Evolutionary conservation across 2,329 filamentous ascomycete genomes (phyloP), one percentile per base, ranked within the genome.

Genomic region (Pseudohalonectria lignicola): DNA sequence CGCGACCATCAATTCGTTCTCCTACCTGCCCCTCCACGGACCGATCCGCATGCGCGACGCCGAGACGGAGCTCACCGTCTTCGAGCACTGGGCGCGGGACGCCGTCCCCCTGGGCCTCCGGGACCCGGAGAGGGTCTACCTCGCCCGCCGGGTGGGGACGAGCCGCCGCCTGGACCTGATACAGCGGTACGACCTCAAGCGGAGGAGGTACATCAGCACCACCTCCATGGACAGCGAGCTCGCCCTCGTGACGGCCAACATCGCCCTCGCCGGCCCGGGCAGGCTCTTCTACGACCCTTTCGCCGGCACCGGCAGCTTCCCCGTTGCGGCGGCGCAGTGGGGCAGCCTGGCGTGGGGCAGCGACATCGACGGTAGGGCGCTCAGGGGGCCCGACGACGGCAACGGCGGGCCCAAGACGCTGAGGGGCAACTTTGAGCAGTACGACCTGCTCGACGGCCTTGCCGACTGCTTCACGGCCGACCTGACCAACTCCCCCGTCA

Each of bases 221-320:
- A 98, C 92, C 0, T 92, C 85, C 33, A 96, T 98, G 92, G 92
- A 98, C 55, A 84, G 90, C 0, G 92, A 96, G 57, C 69, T 98
- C 31, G 85, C 87, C 11, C 71, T 98, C 1, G 66, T 98, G 17
- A 95, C 88, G 1, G 92, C 90, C 2, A 98, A 96, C 53, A 78
- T 98, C 48, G 85, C 86, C 0, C 74, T 85, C 12, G 87, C 87
- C 0, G 79, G 66, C 0, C 83, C 87, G 0, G 90, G 86, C 0
- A 93, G 85, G 53, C 55, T 96, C 2, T 85, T 94, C 50, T 95
- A 90, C 52, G 92, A 98, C 49, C 92, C 92, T 0, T 98, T 98
- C 53, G 87, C 92, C 42, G 92, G 92, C 4, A 96, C 92, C 0
- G 92, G 90, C 5, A 90, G 86, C 39, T 96, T 98, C 53, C 83